Evolutionary conservation across 148 eudicot genomes (phyloP), one percentile per base, ranked within the genome.

Genomic region (Limonium bicolor): DNA sequence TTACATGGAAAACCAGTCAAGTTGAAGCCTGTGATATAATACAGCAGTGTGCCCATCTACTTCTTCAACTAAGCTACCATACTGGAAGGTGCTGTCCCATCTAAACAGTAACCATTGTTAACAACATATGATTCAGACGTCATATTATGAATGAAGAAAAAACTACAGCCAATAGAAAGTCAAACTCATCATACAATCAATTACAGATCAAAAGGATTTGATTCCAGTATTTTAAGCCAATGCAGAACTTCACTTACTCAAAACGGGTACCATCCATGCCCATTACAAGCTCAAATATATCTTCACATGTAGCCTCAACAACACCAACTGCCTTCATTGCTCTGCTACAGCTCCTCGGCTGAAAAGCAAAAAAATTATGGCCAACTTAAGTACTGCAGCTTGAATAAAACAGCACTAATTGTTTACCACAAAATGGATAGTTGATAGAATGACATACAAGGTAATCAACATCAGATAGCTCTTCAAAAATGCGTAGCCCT

Each of bases 251-350:
- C 35, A 68, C 96, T 69, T 64, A 87, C 96, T 87, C 96, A 73
- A 73, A 87, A 27, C 96, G 78, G 53, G 94, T 76, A 22, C 80
- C 66, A 61, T 87, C 90, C 96, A 87, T 87, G 67, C 94, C 76
- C 94, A 87, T 87, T 36, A 87, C 72, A 69, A 87, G 86, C 71
- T 87, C 82, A 69, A 87, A 87, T 56, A 79, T 66, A 59, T 87
- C 90, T 74, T 79, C 96, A 65, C 96, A 87, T 6, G 74, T 73
- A 63, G 94, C 90, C 56, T 87, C 96, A 54, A 87, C 96, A 55
- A 87, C 94, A 39, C 96, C 96, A 13, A 82, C 96, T 60, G 96
- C 96, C 66, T 77, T 87, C 96, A 82, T 87, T 38, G 94, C 96
- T 74, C 94, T 74, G 65, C 96, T 87, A 70, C 94, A 87, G 73